These are phyloP conservation scores for Arthroderma uncinatum DNA, from an alignment of 2,329 filamentous ascomycete genomes.

Conservation along the genomic window DNA sequence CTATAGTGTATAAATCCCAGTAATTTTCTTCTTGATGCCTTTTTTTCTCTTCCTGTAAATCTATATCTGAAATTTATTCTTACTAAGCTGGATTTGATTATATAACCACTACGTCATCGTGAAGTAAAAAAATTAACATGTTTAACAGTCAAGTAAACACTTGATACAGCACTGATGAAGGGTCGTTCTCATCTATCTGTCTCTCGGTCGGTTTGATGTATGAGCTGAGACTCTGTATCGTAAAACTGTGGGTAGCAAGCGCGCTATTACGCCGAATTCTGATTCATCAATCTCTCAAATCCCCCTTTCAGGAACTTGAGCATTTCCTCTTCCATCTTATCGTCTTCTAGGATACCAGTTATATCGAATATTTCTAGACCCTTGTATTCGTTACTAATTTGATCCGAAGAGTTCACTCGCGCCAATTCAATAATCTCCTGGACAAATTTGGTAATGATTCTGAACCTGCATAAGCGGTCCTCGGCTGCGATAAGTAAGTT, in stretches of 20 bases:
- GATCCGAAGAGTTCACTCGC: conserved; percentile 5
- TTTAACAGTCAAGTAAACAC: too few relatives aligned
- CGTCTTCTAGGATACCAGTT: background rate
- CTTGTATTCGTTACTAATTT: background rate
- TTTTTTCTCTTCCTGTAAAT: background rate
- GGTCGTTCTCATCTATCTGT: too few relatives aligned
- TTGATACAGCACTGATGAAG: too few relatives aligned
- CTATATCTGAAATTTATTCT: background rate
- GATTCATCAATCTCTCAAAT: conserved; percentile 4
- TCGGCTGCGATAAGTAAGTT: conserved; percentile 10
- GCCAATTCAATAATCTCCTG: conserved; percentile 7
- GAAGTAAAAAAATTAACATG: background rate
- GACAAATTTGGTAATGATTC: conserved; percentile 8
- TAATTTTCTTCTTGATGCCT: background rate
- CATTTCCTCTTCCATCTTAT: conserved; percentile 6
- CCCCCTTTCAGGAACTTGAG: conserved; percentile 7
- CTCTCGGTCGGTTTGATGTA: too few relatives aligned
- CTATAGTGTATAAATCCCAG: conserved; percentile 3
- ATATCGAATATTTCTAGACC: conserved; percentile 5
- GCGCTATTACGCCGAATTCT: background rate
- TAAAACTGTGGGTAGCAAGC: too few relatives aligned
- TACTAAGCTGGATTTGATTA: background rate
- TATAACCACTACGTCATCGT: background rate
- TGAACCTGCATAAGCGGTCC: conserved; percentile 6
- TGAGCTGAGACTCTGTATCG: too few relatives aligned